Conservation (phyloP, 176 grass and related monocot genomes). For the Saccharum spontaneum region DNA sequence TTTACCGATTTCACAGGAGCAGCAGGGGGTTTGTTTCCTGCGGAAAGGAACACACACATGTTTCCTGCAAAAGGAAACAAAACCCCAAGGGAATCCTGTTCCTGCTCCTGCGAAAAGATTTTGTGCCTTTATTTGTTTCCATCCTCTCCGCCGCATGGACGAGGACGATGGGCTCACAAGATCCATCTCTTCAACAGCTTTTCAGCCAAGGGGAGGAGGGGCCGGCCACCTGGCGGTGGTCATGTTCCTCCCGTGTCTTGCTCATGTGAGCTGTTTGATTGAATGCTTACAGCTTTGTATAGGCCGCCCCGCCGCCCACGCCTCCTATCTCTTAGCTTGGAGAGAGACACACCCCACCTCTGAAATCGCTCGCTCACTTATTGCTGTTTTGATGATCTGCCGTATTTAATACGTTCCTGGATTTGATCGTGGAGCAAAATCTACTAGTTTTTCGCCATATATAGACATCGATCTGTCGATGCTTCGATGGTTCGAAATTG, state of each 20-base stretch:
- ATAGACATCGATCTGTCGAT: conserved; percentile 22
- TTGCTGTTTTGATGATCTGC: not conserved
- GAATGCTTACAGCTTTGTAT: not conserved
- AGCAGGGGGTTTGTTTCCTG: not conserved
- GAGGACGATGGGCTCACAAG: too few species aligned
- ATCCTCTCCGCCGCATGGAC: not conserved
- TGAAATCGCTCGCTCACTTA: conserved; percentile 3
- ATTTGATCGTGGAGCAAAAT: not conserved
- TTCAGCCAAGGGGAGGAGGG: not conserved
- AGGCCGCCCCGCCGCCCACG: not conserved
- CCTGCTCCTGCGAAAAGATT: not conserved
- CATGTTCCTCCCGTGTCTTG: conserved; percentile 27
- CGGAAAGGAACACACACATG: too few species aligned
- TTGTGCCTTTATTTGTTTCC: not conserved
- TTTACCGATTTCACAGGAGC: not conserved
- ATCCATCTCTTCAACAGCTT: not conserved
- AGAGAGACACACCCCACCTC: not conserved
- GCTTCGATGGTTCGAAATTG: not conserved
- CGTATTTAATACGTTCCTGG: conserved; percentile 29
- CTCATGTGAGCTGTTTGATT: not conserved
- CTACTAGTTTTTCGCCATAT: not conserved
- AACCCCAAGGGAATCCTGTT: not conserved
- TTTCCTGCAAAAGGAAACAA: too few species aligned
- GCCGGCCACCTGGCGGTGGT: conserved; percentile 23
- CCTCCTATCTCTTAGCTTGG: not conserved